These are phyloP conservation scores for Pecoramyces ruminantium DNA, from an alignment of 192 early-diverging fungal species.

Conservation along the genomic window DNA sequence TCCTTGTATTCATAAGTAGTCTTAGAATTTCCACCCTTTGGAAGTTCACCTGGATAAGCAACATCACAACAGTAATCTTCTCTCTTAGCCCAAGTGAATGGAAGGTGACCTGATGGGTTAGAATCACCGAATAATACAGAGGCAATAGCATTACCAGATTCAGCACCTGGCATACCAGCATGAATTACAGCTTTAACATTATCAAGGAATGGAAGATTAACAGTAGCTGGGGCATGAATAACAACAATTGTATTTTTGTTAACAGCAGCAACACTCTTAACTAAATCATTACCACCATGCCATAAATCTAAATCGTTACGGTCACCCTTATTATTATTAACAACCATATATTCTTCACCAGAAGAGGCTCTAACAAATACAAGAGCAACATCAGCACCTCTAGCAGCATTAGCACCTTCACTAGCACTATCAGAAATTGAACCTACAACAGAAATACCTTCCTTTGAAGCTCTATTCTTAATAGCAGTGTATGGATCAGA, in stretches of 20 bases:
- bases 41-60: neutral
- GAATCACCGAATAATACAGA: neutral
- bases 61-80: neutral
- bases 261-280: neutral
- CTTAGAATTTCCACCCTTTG: neutral
- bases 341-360: slow-evolving; percentile 4
- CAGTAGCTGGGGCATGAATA: neutral
- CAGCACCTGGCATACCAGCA: slow-evolving; percentile 1
- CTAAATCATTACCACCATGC: slow-evolving; percentile 13
- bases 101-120: slow-evolving; percentile 5
- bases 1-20: neutral
- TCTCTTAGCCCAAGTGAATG: neutral
- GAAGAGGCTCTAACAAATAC: slow-evolving; percentile 13
- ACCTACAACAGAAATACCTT: neutral
- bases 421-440: slow-evolving; percentile 5
- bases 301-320: slow-evolving; percentile 12
- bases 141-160: slow-evolving; percentile 4
- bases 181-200: neutral
- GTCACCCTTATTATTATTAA: slow-evolving; percentile 7
- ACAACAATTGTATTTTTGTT: neutral
- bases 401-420: neutral
- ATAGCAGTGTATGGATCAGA: neutral
- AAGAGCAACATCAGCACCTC: slow-evolving; percentile 19
- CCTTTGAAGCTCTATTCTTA: neutral
- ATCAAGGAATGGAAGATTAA: neutral